Evolutionary conservation across 139 green algal species (phyloP), one percentile per base, ranked within the genome.

Genomic region (Haematococcus sp.): DNA sequence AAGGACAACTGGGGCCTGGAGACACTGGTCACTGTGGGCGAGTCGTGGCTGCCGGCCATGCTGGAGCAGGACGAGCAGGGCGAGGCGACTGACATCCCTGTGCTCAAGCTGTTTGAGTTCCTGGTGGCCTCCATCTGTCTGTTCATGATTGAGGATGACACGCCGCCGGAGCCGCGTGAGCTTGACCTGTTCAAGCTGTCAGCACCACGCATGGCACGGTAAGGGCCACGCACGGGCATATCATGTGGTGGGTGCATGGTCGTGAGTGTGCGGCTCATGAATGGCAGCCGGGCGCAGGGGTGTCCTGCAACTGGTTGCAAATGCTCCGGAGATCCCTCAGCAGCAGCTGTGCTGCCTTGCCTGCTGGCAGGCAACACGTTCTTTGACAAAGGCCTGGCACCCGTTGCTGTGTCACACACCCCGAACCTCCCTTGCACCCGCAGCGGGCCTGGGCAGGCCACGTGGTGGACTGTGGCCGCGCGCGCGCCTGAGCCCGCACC

Each of bases 21-120:
- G 44, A 88, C 84, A 25, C 78, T 94, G 0, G 87, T 94, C 20
- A 58, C 73, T 28, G 89, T 94, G 20, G 89, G 89, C 17, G 84
- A 93, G 79, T 86, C 78, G 11, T 94, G 89, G 89, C 78, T 92
- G 54, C 83, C 87, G 3, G 80, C 77, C 32, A 82, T 93, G 81
- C 63, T 86, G 5, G 75, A 87, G 31, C 80, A 85, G 58, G 80
- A 85, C 40, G 60, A 66, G 2, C 56, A 55, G 20, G 81, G 73
- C 25, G 73, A 82, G 70, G 84, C 76, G 20, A 82, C 73, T 31
- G 81, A 89, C 35, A 74, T 89, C 25, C 82, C 88, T n/a, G 78
- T 93, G 60, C 81, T 94, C 22, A 94, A 94, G 80, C 84, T 94
- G 66, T 94, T 94, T 80, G 89, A 94, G 83, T 94, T 94, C 77